Conservation (phyloP, 2,329 filamentous ascomycete genomes). For the Calonectria pteridis region DNA sequence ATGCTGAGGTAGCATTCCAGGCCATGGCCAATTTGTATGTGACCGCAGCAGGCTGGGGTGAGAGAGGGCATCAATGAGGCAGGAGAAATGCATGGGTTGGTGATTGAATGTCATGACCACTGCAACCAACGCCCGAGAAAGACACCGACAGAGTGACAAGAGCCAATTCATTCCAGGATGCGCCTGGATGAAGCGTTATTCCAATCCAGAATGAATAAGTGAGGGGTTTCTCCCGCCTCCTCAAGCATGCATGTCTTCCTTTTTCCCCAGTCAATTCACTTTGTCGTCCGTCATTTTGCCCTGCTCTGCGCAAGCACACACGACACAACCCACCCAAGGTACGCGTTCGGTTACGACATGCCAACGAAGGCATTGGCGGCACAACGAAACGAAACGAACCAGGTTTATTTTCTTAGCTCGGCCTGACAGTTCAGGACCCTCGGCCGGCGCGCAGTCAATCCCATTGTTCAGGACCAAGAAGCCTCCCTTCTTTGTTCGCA, state of each 20-base stretch:
- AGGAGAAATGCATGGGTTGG: slow-evolving; percentile 5
- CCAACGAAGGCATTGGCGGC: slow-evolving; percentile 13
- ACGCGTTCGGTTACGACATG: slow-evolving; percentile 21
- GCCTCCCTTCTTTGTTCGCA: background rate
- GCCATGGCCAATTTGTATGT: background rate
- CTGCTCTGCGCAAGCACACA: background rate
- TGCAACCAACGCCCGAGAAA: slow-evolving; percentile 9
- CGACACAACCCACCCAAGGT: slow-evolving; percentile 19
- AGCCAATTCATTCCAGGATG: slow-evolving; percentile 35
- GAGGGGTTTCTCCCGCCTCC: slow-evolving; percentile 17
- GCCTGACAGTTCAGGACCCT: slow-evolving; percentile 1
- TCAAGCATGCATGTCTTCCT: background rate
- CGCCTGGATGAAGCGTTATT: slow-evolving; percentile 24
- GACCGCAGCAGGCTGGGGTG: background rate
- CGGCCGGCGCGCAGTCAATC: background rate
- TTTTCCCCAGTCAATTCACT: background rate
- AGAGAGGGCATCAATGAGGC: background rate
- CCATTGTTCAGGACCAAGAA: background rate
- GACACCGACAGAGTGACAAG: slow-evolving; percentile 6
- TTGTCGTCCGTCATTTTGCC: background rate
- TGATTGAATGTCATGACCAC: slow-evolving; percentile 1
- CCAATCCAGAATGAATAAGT: slow-evolving; percentile 34
- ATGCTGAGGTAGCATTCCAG: slow-evolving; percentile 1
- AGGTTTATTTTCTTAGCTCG: background rate
- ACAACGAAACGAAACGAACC: slow-evolving; percentile 40